Conservation (phyloP, 2,329 filamentous ascomycete species). For the Hypoxylon sp. region DNA sequence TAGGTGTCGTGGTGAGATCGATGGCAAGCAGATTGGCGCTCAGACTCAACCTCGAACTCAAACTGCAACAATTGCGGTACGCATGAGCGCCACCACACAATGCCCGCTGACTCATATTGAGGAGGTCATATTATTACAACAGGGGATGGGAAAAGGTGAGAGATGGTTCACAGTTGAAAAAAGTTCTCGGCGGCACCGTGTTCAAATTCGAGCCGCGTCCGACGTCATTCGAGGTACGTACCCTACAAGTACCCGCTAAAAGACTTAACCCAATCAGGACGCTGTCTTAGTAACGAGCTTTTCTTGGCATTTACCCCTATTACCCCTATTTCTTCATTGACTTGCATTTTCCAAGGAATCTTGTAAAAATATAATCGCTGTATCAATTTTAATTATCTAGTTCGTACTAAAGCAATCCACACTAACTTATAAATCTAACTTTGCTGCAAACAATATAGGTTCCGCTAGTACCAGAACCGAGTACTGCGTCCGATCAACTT, state of each 20-base stretch:
- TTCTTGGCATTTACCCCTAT: no score
- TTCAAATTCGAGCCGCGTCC: constrained; percentile 1
- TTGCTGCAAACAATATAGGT: no score
- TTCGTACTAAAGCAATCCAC: no score
- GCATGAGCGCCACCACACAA: constrained; percentile 30
- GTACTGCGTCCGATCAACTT: no score
- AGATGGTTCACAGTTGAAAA: constrained; percentile 27
- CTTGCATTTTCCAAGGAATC: no score
- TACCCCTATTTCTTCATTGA: no score
- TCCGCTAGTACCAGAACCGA: no score
- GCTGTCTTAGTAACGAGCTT: no score
- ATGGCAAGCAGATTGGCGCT: constrained; percentile 2
- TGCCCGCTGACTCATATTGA: constrained; percentile 36
- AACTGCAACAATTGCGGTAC: constrained; percentile 25
- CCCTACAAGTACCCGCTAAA: not conserved
- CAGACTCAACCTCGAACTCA: constrained; percentile 3
- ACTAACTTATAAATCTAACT: no score
- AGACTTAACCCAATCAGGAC: no score
- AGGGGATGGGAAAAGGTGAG: not conserved
- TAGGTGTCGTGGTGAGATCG: not conserved
- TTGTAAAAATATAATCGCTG: no score
- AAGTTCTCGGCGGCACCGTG: constrained; percentile 29
- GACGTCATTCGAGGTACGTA: constrained; percentile 7
- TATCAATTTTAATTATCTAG: no score
- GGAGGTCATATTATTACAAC: constrained; percentile 33